Evolutionary conservation across 1,284 basidiomycete genomes (phyloP).

Genomic region (Golubevia pallescens): DNA sequence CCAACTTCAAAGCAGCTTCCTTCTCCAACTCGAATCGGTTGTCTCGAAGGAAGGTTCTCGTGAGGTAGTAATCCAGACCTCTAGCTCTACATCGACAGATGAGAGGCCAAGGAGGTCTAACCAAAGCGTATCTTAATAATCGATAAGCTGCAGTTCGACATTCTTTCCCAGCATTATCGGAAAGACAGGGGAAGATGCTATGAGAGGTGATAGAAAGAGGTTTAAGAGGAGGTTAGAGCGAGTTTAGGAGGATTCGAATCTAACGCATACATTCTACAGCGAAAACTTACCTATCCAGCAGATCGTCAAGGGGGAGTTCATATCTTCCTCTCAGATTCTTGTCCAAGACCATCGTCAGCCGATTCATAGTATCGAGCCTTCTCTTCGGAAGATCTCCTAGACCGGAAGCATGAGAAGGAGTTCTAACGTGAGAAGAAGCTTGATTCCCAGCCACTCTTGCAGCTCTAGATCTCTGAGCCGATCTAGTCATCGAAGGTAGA

Average conservation of each 20-base stretch:
- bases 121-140: conserved; percentile 79
- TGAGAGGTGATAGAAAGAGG: too few relatives aligned
- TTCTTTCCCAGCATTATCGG: conserved; percentile 76
- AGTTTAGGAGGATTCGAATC: too few relatives aligned
- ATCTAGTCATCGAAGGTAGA: conserved; percentile 26
- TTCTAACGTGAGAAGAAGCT: conserved; percentile 25
- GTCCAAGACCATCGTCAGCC: conserved; percentile 33
- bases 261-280: too few relatives aligned
- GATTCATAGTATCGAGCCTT: conserved; percentile 27
- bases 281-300: conserved; percentile 26
- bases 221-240: too few relatives aligned
- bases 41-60: conserved; percentile 82
- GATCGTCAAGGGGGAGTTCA: conserved; percentile 33
- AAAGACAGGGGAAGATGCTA: conserved; percentile 78
- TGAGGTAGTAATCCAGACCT: conserved; percentile 84
- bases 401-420: conserved; percentile 35
- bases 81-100: conserved; percentile 70
- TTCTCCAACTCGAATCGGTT: conserved; percentile 83
- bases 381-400: conserved; percentile 32
- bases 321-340: conserved; percentile 34
- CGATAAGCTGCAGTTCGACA: conserved; percentile 85
- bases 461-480: conserved; percentile 25
- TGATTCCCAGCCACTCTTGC: conserved; percentile 21
- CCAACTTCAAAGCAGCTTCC: conserved; percentile 90
- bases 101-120: conserved; percentile 68